These are phyloP conservation scores for Beauveria asiatica DNA, from an alignment of 2,329 filamentous ascomycete species.

Conservation along the genomic window DNA sequence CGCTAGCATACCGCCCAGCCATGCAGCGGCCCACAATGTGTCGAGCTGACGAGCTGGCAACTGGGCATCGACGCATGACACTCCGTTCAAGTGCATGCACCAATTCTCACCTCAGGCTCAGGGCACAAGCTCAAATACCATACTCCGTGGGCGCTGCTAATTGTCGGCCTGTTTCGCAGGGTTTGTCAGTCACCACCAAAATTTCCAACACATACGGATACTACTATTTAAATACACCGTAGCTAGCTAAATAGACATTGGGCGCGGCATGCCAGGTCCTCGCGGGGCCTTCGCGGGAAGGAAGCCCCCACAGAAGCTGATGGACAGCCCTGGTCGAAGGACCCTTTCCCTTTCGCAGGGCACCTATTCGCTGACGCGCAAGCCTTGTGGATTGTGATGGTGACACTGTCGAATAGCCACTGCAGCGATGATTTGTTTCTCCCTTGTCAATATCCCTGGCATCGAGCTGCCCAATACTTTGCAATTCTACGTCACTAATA, in stretches of 20 bases:
- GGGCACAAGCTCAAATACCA: neutral
- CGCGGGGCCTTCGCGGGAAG: neutral
- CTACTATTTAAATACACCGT: too few relatives aligned
- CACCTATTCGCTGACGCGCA: neutral
- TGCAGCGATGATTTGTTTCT: neutral
- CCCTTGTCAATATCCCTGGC: neutral
- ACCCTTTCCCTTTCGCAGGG: neutral
- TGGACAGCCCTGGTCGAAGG: neutral
- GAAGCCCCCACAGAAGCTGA: neutral
- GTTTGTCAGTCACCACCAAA: too few relatives aligned
- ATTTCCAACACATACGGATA: too few relatives aligned
- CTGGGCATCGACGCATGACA: conserved; percentile 9
- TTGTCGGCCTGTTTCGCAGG: too few relatives aligned
- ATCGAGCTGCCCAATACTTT: neutral
- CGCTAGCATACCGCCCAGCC: neutral
- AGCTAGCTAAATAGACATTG: too few relatives aligned
- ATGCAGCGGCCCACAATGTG: neutral
- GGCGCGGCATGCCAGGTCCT: neutral
- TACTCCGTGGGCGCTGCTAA: neutral
- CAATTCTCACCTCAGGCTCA: neutral
- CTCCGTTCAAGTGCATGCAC: neutral
- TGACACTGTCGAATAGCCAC: neutral
- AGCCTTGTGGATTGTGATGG: neutral
- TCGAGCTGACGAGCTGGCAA: conserved; percentile 6
- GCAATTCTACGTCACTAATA: neutral